Percentiles rank a stretch among this genome's conserved stretches.
Evolutionary conservation across 495 filamentous ascomycete species (phyloP).

Genomic region (Penicillium crystallinum): DNA sequence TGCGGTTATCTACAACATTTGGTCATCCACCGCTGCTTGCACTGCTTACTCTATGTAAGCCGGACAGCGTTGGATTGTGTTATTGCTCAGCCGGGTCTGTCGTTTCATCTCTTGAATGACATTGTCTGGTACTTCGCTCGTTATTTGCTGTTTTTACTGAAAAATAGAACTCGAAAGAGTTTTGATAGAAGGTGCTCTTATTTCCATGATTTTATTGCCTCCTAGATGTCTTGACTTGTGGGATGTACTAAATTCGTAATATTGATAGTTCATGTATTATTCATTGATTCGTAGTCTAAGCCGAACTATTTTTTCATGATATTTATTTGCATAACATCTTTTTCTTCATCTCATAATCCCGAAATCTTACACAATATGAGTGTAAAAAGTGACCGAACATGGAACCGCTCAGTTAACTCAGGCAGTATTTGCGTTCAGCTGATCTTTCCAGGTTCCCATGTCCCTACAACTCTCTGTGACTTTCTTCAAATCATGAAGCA

Average conservation of each 20-base stretch:
- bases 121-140: slow-evolving; percentile 13
- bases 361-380: too few species aligned
- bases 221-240: slow-evolving; percentile 2
- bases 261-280: background rate
- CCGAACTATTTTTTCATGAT: background rate
- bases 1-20: slow-evolving; percentile 26
- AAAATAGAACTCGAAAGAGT: slow-evolving; percentile 15
- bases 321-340: too few species aligned
- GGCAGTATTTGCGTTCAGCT: slow-evolving; percentile 13
- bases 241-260: background rate
- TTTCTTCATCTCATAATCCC: too few species aligned
- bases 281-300: background rate
- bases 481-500: slow-evolving; percentile 23
- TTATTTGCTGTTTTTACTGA: slow-evolving; percentile 15
- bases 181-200: slow-evolving; percentile 2
- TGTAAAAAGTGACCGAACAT: background rate
- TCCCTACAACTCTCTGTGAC: slow-evolving; percentile 36
- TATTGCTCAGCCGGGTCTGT: slow-evolving; percentile 15
- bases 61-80: slow-evolving; percentile 18
- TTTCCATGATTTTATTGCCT: background rate
- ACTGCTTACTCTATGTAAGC: slow-evolving; percentile 20
- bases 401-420: background rate
- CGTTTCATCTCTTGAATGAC: slow-evolving; percentile 10
- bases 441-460: slow-evolving; percentile 43
- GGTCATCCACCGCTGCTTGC: slow-evolving; percentile 20